phyloP scores from a whole-genome alignment of 768 basidiomycete species.

The Rhodotorula babjevae region DNA sequence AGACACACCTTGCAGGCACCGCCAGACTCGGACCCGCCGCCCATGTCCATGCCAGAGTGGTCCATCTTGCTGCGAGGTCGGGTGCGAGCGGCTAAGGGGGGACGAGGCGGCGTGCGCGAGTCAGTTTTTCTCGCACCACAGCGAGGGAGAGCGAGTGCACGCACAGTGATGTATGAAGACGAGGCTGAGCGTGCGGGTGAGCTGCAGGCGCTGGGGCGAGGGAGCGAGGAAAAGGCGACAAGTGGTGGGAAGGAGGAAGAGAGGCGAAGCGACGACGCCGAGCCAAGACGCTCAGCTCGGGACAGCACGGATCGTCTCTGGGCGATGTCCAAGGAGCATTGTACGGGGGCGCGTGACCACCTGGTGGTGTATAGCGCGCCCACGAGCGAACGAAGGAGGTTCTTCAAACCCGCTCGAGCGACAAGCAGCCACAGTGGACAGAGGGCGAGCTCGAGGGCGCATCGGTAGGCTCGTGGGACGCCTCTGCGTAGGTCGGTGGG shows the following conservation, averaged over 20 bases:
- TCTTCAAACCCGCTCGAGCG: too few species aligned
- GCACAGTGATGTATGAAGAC: not conserved
- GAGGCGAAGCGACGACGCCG: not conserved
- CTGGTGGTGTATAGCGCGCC: too few species aligned
- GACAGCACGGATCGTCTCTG: not conserved
- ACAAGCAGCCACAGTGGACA: too few species aligned
- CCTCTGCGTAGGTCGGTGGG: too few species aligned
- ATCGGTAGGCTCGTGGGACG: too few species aligned
- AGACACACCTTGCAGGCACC: not conserved
- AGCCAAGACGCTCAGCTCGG: not conserved
- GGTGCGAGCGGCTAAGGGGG: not conserved
- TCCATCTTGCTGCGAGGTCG: not conserved
- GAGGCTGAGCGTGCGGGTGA: not conserved
- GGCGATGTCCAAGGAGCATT: too few species aligned
- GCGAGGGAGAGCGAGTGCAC: not conserved
- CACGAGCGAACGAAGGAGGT: too few species aligned
- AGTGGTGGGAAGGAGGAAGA: not conserved
- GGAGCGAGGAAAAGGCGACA: not conserved
- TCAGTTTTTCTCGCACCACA: not conserved
- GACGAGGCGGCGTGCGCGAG: not conserved
- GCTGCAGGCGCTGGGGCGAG: not conserved
- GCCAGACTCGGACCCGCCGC: not conserved
- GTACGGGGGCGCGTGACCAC: too few species aligned
- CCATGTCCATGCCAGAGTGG: conserved; percentile 1
- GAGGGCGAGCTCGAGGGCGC: too few species aligned